Evolutionary conservation across 371 early-diverging fungal genomes (phyloP), one percentile per base, ranked within the genome.

Genomic region (Umbelopsis sp.): DNA sequence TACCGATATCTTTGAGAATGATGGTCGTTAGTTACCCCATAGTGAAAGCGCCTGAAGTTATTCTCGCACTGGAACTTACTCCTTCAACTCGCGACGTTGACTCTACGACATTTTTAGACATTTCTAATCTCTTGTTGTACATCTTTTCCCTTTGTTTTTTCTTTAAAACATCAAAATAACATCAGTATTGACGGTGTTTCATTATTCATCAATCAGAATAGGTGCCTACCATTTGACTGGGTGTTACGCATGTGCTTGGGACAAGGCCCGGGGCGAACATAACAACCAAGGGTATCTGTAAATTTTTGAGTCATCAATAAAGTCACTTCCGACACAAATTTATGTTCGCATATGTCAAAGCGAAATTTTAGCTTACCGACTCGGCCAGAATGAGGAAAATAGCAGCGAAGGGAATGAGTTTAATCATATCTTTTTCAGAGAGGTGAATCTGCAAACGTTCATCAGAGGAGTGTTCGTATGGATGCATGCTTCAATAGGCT

Each of bases 211-310:
- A 1, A 29, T 29, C 29, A 29, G 0, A 29, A 29, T 29, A 29
- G 29, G 29, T 29, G 41, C 70, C 68, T 86, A 89, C 90, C 74
- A 87, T 51, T 76, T 90, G 90, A 10, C 70, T 67, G 2, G 81
- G 80, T 22, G 82, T 85, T 16, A 90, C 68, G 71, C 88, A 88
- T 10, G 90, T 90, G 44, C 87, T 82, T 38, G 90, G 90, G 24
- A 90, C 78, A 72, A 87, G 76, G 29, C 81, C 80, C 38, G 90
- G 90, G 6, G 78, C 84, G 67, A 84, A 88, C 25, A 86, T 80
- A 37, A 90, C 83, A 62, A 82, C 72, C 50, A 90, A 74, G 14
- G 90, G 90, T 68, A 90, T 88, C 78, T 84, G 63, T 16, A 9
- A 45, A 22, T 63, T 37, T 65, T 25, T 57, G 57, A 52, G 5